Evolutionary conservation across 1,284 basidiomycete species (phyloP), one percentile per base, ranked within the genome.

Genomic region (Trichosporon coremiiforme): DNA sequence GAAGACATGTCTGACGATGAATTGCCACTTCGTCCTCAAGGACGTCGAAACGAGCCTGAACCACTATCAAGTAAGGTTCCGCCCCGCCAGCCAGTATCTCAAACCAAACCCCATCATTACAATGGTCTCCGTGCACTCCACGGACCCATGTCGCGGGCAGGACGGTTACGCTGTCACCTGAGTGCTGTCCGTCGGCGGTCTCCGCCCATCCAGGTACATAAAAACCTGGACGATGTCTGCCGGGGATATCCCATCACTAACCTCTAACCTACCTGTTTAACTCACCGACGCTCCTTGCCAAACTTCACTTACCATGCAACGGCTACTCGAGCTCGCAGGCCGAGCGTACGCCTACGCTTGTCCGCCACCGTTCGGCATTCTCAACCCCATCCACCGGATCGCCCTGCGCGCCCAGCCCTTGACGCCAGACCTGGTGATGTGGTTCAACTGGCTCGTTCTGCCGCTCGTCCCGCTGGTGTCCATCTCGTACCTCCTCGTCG

Each of bases 41-140:
- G 41, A n/a, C 41, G 41, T 17, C 7, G 41, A 45, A 17, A 45
- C 41, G 41, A 15, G 7, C 41, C 41, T 45, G 41, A 45, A 4
- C 17, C 41, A n/a, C 41, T 15, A 7, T 17, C 41, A 45, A n/a
- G 41, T n/a, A 41, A 45, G 41, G 15, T 45, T 45, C 41, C 15
- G 41, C 20, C 47, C 47, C 15, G n/a, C 47, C 20, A 2, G 4
- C 8, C 4, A 20, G n/a, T 20, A 22, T 22, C 47, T 47, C 8
- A 53, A 20, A 53, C 7, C 9, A 12, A 22, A 1, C 20, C n/a
- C 47, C 20, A 53, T 53, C 20, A 22, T 22, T 53, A 4, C 47
- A 53, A 53, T 22, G 5, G 47, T 20, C 47, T 57, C 55, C n/a
- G 55, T 57, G 55, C 55, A 57, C 55, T 55, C 55, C 55, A 57